Percentiles rank a stretch among this genome's conserved stretches.
phyloP scores from a whole-genome alignment of 2,329 filamentous ascomycete genomes.

The Plenodomus biglobosus region DNA sequence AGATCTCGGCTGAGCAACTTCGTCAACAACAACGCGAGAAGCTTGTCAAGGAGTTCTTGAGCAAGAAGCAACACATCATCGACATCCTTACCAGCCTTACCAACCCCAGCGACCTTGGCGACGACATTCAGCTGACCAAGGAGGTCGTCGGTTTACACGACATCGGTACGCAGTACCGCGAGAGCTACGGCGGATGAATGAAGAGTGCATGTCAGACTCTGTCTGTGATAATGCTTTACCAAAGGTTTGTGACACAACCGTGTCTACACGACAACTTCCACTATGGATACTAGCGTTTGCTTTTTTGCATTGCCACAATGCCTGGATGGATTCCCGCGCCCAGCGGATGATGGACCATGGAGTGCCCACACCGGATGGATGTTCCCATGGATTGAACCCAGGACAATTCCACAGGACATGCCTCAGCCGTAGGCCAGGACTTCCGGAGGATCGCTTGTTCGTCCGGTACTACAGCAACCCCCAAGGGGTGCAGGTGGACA shows the following conservation, averaged over 20 bases:
- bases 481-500: conserved; percentile 20
- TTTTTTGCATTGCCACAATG: conserved; percentile 24
- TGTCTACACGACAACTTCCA: conserved; percentile 21
- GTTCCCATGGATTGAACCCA: conserved; percentile 18
- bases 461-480: conserved; percentile 22
- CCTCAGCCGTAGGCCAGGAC: conserved; percentile 31
- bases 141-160: conserved; percentile 40
- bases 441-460: conserved; percentile 20
- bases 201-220: conserved; percentile 12
- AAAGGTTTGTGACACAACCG: conserved; percentile 36
- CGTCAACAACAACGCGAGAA: conserved; percentile 36
- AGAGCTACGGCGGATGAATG: conserved; percentile 39
- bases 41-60: conserved; percentile 35
- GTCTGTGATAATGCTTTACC: conserved; percentile 19
- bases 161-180: conserved; percentile 38
- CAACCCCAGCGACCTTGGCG: conserved; percentile 38
- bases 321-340: conserved; percentile 27
- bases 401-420: conserved; percentile 21
- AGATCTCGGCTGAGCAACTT: conserved; percentile 38
- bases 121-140: conserved; percentile 41
- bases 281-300: conserved; percentile 25
- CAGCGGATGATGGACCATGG: conserved; percentile 26
- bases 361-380: conserved; percentile 30
- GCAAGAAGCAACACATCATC: conserved; percentile 41
- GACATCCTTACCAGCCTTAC: conserved; percentile 34